A percentile compares a stretch with the other conserved stretches of the same genome.
These are phyloP conservation scores for Colletotrichum incanum DNA, from an alignment of 2,329 filamentous ascomycete species.

Conservation along the genomic window DNA sequence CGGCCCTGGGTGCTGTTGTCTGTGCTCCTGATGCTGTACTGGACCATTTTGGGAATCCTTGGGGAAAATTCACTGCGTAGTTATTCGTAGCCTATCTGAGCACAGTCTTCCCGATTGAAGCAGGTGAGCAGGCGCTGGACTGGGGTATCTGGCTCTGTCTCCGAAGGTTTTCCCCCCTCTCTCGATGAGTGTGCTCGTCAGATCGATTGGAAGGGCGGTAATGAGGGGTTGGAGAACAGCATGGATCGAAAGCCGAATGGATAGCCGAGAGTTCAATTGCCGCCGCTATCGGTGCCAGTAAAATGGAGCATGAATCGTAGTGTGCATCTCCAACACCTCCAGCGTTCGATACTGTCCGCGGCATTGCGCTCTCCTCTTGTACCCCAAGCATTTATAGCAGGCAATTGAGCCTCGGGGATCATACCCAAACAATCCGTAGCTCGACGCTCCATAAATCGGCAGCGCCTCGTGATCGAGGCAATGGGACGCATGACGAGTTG, in stretches of 20 bases:
- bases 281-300: conserved; percentile 32
- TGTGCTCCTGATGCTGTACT: conserved; percentile 44
- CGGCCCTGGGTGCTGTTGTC: conserved; percentile 49
- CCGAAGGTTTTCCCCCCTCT: background rate
- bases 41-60: conserved; percentile 30
- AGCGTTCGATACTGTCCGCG: background rate
- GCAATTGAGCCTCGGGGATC: background rate
- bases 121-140: background rate
- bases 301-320: conserved; percentile 10
- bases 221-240: conserved; percentile 16
- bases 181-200: background rate
- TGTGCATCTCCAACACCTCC: background rate
- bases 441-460: background rate
- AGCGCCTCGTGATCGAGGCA: background rate
- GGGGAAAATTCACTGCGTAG: background rate
- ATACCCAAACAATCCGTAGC: background rate
- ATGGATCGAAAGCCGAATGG: conserved; percentile 29
- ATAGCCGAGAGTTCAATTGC: conserved; percentile 38
- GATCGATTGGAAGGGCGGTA: background rate
- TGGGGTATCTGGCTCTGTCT: conserved; percentile 5
- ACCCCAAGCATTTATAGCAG: background rate
- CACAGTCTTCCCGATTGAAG: conserved; percentile 19
- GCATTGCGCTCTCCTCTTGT: background rate
- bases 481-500: background rate
- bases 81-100: background rate